Percentiles rank a stretch among this genome's conserved stretches.
Evolutionary conservation across 2,329 filamentous ascomycete species (phyloP).

Genomic region (Colletotrichum coccodes): DNA sequence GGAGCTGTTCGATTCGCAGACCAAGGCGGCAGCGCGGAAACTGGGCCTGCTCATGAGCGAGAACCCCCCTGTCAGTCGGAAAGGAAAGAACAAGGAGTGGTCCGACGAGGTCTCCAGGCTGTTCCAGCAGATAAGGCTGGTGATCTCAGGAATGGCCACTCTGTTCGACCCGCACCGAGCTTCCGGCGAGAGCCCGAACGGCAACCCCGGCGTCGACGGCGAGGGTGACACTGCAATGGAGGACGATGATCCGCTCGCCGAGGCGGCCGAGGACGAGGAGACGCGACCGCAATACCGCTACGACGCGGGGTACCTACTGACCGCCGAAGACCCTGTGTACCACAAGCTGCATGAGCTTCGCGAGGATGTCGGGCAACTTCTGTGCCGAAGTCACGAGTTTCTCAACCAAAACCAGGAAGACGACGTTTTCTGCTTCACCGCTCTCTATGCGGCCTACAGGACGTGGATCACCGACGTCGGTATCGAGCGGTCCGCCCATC

Average conservation of each 20-base stretch:
- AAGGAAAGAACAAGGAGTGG: constrained; percentile 98
- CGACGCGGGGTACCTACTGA: constrained; percentile 86
- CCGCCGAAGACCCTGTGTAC: constrained; percentile 68
- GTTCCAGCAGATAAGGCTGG: constrained; percentile 86
- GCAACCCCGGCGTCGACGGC: constrained; percentile 57
- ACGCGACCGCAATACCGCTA: constrained; percentile 89
- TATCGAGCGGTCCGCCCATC: constrained; percentile 93
- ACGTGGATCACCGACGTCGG: constrained; percentile 99
- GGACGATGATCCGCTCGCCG: constrained; percentile 63
- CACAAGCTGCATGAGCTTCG: constrained; percentile 82
- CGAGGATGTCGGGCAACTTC: constrained; percentile 79
- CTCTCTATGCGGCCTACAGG: constrained; percentile 89
- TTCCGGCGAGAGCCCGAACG: constrained; percentile 58
- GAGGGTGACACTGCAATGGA: constrained; percentile 55
- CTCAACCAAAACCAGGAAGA: constrained; percentile 88
- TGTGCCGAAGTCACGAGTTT: constrained; percentile 88
- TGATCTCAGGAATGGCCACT: constrained; percentile 88
- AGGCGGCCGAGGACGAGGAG: constrained; percentile 81
- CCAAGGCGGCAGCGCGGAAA: constrained; percentile 78
- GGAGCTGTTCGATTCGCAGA: constrained; percentile 87
- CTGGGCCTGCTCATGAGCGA: constrained; percentile 84
- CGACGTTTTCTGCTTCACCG: constrained; percentile 94
- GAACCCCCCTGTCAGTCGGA: constrained; percentile 83
- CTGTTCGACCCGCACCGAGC: constrained; percentile 86
- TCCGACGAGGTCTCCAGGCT: constrained; percentile 95